phyloP scores from a whole-genome alignment of 2,329 filamentous ascomycete species.

The Scopulariopsis brevicaulis region DNA sequence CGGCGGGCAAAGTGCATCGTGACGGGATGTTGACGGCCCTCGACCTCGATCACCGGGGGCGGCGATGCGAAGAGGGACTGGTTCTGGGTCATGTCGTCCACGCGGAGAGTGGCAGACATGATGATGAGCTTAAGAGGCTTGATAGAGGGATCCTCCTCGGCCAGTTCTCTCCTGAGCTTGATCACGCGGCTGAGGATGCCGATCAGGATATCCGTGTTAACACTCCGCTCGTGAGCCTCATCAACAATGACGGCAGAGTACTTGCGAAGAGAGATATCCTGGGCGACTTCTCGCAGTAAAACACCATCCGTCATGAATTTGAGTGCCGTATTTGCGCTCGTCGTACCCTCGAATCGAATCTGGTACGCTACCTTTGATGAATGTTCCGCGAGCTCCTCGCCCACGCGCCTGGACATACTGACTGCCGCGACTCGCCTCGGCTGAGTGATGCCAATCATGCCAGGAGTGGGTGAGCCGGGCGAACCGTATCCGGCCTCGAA shows the following conservation, averaged over 20 bases:
- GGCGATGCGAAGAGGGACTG: conserved; percentile 62
- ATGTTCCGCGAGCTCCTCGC: conserved; percentile 69
- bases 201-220: conserved; percentile 97
- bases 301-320: conserved; percentile 99
- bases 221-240: conserved; percentile 92
- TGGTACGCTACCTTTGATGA: conserved; percentile 78
- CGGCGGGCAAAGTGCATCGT: conserved; percentile 78
- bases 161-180: conserved; percentile 66
- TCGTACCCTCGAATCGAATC: conserved; percentile 86
- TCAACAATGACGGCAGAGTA: conserved; percentile 94
- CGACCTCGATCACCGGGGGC: conserved; percentile 78
- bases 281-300: conserved; percentile 76
- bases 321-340: conserved; percentile 69
- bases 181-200: conserved; percentile 93
- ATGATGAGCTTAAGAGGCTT: conserved; percentile 87
- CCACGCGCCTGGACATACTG: conserved; percentile 90
- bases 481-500: conserved; percentile 89
- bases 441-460: conserved; percentile 92
- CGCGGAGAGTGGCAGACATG: conserved; percentile 91
- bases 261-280: conserved; percentile 77
- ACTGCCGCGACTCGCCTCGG: conserved; percentile 90
- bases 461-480: conserved; percentile 65
- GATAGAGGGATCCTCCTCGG: conserved; percentile 55
- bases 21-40: conserved; percentile 85
- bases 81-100: conserved; percentile 86